Percentiles rank a stretch among this genome's conserved stretches.
Conservation (phyloP, 257 asterid genomes). For the Nicotiana knightiana region DNA sequence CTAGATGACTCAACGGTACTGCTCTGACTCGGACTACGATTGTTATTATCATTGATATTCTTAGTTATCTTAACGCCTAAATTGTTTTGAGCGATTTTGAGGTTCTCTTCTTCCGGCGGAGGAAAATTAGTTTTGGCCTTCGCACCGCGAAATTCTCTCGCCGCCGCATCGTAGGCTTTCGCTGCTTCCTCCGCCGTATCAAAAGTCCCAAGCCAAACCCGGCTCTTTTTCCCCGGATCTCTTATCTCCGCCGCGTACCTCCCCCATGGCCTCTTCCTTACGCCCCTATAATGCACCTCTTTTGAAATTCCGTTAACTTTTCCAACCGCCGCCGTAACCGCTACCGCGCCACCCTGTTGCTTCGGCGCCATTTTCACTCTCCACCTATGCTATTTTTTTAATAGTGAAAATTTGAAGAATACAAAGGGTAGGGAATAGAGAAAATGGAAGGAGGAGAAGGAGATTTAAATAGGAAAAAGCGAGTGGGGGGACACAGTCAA, state of each 20-base stretch:
- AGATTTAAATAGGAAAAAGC: conserved; percentile 3
- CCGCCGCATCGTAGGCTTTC: conserved; percentile 53
- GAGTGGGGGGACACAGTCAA: conserved; percentile 1
- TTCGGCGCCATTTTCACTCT: not conserved
- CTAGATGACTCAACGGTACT: conserved; percentile 44
- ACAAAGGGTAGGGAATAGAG: not conserved
- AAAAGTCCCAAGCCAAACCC: conserved; percentile 65
- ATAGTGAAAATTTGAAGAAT: not conserved
- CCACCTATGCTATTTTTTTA: too few relatives aligned
- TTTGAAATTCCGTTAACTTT: not conserved
- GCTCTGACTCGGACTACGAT: conserved; percentile 40
- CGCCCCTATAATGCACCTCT: conserved; percentile 45
- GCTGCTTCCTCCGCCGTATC: conserved; percentile 71
- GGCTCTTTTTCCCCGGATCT: conserved; percentile 46
- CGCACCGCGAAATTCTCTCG: conserved; percentile 49
- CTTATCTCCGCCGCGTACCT: conserved; percentile 59
- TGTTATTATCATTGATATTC: not conserved
- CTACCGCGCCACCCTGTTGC: conserved; percentile 18
- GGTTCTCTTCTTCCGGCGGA: not conserved
- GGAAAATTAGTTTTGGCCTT: conserved; percentile 60
- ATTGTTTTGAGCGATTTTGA: not conserved
- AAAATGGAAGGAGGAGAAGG: not conserved
- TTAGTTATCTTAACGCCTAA: not conserved
- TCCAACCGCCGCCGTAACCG: conserved; percentile 19
- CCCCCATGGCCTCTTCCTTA: conserved; percentile 61